Evolutionary conservation across 2,329 filamentous ascomycete genomes (phyloP).

Genomic region (Paraphaeosphaeria minitans): DNA sequence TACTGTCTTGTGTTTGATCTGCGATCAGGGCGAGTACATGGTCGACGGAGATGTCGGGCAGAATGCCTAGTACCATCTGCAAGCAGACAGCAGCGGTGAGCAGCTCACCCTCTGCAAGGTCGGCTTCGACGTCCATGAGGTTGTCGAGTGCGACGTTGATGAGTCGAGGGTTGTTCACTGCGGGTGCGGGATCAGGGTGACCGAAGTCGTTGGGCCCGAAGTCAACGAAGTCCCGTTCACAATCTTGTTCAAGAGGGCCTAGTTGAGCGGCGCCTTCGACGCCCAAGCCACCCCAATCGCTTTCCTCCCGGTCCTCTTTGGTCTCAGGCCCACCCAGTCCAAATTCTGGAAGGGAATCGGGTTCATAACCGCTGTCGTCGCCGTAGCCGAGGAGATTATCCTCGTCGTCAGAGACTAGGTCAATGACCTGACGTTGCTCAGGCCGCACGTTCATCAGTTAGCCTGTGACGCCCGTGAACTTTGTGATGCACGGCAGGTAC

Average conservation of each 20-base stretch:
- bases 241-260: background rate
- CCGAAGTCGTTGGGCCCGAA: background rate
- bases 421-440: slow-evolving; percentile 19
- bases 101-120: slow-evolving; percentile 1
- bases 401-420: slow-evolving; percentile 33
- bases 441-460: background rate
- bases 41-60: slow-evolving; percentile 41
- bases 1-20: slow-evolving; percentile 27
- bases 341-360: background rate
- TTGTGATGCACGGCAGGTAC: background rate
- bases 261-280: background rate
- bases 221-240: background rate
- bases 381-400: slow-evolving; percentile 10
- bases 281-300: background rate
- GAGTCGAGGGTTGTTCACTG: background rate
- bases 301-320: background rate
- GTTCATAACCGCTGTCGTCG: background rate
- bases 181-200: background rate
- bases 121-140: background rate
- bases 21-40: slow-evolving; percentile 36
- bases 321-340: background rate
- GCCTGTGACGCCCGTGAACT: background rate
- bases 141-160: background rate
- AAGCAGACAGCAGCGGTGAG: slow-evolving; percentile 35
- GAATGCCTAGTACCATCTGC: slow-evolving; percentile 39